Conservation (phyloP, 176 grass and related monocot genomes). For the Themeda triandra region DNA sequence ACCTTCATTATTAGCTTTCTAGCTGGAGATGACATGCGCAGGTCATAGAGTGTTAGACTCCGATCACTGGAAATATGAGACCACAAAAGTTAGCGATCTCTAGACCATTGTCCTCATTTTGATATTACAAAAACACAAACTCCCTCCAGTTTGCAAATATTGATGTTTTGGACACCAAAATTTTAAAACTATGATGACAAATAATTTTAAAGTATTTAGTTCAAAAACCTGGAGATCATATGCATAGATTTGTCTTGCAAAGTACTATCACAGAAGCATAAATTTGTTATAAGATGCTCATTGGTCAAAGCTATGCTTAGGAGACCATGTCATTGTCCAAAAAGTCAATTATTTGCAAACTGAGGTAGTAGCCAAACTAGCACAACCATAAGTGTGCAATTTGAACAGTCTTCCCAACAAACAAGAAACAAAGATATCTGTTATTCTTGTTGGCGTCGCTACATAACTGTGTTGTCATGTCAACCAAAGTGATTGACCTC, state of each 20-base stretch:
- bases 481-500: background rate
- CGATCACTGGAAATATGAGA: slow-evolving; percentile 71
- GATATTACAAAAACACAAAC: background rate
- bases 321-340: background rate
- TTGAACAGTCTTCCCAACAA: background rate
- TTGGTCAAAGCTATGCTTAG: background rate
- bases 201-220: background rate
- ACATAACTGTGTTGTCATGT: background rate
- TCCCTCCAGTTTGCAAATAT: background rate
- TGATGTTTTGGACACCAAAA: background rate
- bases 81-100: background rate
- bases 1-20: slow-evolving; percentile 97
- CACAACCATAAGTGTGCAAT: background rate
- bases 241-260: background rate
- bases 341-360: background rate
- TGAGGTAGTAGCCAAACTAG: background rate
- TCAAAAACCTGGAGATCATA: background rate
- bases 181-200: background rate
- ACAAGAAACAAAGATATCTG: background rate
- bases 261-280: background rate
- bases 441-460: background rate
- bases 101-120: background rate
- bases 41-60: slow-evolving; percentile 85
- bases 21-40: slow-evolving; percentile 92
- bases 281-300: background rate